phyloP scores from a whole-genome alignment of 192 early-diverging fungal genomes.

The Coemansia sp. region DNA sequence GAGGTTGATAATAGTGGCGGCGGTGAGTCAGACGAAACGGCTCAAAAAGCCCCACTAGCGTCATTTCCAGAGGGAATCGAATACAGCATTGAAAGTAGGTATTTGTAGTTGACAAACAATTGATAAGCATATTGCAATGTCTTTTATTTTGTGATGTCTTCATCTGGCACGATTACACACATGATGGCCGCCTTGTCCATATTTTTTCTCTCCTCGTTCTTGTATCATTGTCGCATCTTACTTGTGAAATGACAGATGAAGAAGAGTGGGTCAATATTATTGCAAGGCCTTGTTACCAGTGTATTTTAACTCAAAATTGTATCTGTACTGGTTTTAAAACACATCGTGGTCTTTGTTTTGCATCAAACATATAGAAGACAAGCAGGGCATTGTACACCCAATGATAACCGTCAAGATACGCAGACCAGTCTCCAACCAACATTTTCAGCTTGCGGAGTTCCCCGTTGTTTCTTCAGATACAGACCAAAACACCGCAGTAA shows the following conservation, averaged over 20 bases:
- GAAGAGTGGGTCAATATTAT: too few relatives aligned
- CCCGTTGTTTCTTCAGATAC: not conserved
- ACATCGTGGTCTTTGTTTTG: not conserved
- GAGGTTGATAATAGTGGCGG: too few relatives aligned
- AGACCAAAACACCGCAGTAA: not conserved
- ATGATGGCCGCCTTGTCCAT: not conserved
- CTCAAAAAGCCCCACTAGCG: not conserved
- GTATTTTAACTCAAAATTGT: not conserved
- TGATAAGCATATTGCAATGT: not conserved
- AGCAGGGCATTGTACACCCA: slow-evolving; percentile 45
- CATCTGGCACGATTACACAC: too few relatives aligned
- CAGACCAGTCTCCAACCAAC: slow-evolving; percentile 2
- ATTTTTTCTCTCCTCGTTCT: not conserved
- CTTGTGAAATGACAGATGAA: too few relatives aligned
- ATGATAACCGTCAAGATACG: slow-evolving; percentile 46
- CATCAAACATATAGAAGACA: slow-evolving; percentile 35
- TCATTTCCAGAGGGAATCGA: slow-evolving; percentile 25
- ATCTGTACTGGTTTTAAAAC: not conserved
- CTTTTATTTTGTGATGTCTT: not conserved
- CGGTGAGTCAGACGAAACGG: not conserved
- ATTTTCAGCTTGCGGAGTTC: slow-evolving; percentile 20
- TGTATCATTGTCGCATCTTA: not conserved
- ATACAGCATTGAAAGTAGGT: slow-evolving; percentile 53
- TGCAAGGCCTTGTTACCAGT: too few relatives aligned
- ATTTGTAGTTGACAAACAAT: not conserved